Evolutionary conservation across 148 eudicot species (phyloP).

Genomic region (Salicornia ramosissima): DNA sequence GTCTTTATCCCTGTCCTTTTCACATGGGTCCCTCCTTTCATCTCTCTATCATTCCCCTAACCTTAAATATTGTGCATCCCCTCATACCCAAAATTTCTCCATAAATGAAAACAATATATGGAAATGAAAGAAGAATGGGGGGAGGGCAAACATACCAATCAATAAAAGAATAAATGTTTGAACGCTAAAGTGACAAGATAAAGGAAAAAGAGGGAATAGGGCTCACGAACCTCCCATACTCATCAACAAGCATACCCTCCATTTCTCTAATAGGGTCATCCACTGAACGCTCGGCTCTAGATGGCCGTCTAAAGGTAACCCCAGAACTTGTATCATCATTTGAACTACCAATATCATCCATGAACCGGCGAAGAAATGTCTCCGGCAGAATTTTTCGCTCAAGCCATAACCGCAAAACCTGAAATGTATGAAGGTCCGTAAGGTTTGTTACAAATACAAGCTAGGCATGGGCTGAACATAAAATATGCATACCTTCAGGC

Average conservation of each 20-base stretch:
- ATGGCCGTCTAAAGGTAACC: slow-evolving; percentile 61
- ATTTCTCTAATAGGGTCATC: slow-evolving; percentile 96
- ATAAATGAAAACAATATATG: no score
- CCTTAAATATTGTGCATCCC: background rate
- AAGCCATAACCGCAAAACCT: slow-evolving; percentile 91
- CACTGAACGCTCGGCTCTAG: slow-evolving; percentile 77
- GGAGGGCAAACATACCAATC: background rate
- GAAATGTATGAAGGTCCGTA: background rate
- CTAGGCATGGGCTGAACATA: slow-evolving; percentile 6
- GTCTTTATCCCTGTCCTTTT: no score
- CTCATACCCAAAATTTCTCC: no score
- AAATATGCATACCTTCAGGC: slow-evolving; percentile 58
- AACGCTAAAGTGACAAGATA: background rate
- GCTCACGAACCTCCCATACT: slow-evolving; percentile 82
- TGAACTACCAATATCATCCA: slow-evolving; percentile 63
- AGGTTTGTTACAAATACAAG: slow-evolving; percentile 4
- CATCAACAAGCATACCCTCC: slow-evolving; percentile 98
- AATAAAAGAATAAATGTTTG: background rate
- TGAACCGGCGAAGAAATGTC: slow-evolving; percentile 58
- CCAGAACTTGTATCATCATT: slow-evolving; percentile 52
- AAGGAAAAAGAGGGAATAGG: background rate
- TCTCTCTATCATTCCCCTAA: no score
- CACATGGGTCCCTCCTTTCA: no score
- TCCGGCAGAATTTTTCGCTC: slow-evolving; percentile 95
- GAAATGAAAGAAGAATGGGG: background rate